Conservation (phyloP, 257 asterid species). For the Przewalskia tangutica region DNA sequence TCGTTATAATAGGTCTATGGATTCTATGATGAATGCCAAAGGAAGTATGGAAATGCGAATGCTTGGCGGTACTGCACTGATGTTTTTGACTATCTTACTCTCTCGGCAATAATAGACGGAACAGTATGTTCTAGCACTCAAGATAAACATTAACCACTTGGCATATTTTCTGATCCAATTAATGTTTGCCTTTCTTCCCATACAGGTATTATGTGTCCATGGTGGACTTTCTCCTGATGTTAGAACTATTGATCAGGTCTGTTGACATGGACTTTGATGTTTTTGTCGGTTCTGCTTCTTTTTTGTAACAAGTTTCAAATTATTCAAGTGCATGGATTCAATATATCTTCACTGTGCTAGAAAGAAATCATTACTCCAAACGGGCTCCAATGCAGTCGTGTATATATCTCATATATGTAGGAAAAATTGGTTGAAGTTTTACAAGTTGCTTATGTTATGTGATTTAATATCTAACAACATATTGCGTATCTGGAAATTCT, state of each 20-base stretch:
- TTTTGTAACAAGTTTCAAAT: neutral
- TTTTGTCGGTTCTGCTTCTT: neutral
- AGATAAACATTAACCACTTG: constrained; percentile 4
- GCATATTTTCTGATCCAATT: neutral
- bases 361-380: neutral
- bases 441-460: neutral
- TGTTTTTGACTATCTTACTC: constrained; percentile 89
- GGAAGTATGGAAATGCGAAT: constrained; percentile 95
- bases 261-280: neutral
- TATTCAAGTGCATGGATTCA: neutral
- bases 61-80: constrained; percentile 99
- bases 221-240: constrained; percentile 98
- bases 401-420: neutral
- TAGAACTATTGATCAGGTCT: constrained; percentile 93
- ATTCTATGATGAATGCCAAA: constrained; percentile 96
- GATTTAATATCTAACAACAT: neutral
- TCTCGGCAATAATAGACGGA: constrained; percentile 95
- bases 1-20: constrained; percentile 76
- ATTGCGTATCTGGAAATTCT: neutral
- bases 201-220: constrained; percentile 92
- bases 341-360: neutral
- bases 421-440: too few relatives aligned
- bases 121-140: constrained; percentile 39
- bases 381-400: neutral
- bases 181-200: neutral